Percentiles rank a stretch among this genome's conserved stretches.
phyloP scores from a whole-genome alignment of 106 monocot species.

The Phalaenopsis aphrodite region DNA sequence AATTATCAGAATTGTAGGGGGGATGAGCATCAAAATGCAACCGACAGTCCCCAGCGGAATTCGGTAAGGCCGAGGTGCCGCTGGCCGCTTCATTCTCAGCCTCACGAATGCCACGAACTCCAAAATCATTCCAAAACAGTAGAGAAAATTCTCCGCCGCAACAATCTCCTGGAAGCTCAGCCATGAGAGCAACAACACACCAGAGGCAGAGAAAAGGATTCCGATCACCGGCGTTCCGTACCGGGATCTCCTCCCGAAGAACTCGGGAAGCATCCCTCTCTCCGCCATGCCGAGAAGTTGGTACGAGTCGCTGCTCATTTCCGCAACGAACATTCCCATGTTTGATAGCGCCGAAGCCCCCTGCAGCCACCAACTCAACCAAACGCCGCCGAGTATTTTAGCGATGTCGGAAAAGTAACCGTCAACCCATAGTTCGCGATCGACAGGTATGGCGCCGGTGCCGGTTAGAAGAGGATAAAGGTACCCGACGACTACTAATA shows the following conservation, averaged over 20 bases:
- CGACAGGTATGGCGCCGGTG: slow-evolving; percentile 40
- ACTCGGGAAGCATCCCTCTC: slow-evolving; percentile 64
- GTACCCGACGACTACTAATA: slow-evolving; percentile 46
- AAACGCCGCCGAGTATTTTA: slow-evolving; percentile 38
- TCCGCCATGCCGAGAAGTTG: slow-evolving; percentile 83
- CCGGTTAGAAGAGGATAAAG: slow-evolving; percentile 50
- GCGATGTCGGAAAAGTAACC: slow-evolving; percentile 67
- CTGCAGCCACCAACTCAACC: slow-evolving; percentile 62
- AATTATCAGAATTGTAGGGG: slow-evolving; percentile 42
- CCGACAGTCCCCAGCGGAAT: slow-evolving; percentile 58
- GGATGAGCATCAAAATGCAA: slow-evolving; percentile 50
- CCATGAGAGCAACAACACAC: slow-evolving; percentile 62
- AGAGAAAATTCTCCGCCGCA: slow-evolving; percentile 67
- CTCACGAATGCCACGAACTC: slow-evolving; percentile 56
- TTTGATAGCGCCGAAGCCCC: slow-evolving; percentile 55
- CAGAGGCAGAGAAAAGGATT: slow-evolving; percentile 70
- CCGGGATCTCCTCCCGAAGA: slow-evolving; percentile 41
- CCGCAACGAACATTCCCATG: slow-evolving; percentile 68
- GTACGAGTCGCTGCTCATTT: slow-evolving; percentile 82
- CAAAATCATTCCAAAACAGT: slow-evolving; percentile 69
- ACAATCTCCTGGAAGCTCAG: slow-evolving; percentile 74
- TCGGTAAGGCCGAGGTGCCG: slow-evolving; percentile 40
- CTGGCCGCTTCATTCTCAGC: slow-evolving; percentile 36
- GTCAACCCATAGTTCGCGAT: slow-evolving; percentile 48
- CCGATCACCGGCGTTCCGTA: slow-evolving; percentile 57